Evolutionary conservation across 2,329 filamentous ascomycete species (phyloP), one percentile per base, ranked within the genome.

Genomic region (Elsinoe ampelina): DNA sequence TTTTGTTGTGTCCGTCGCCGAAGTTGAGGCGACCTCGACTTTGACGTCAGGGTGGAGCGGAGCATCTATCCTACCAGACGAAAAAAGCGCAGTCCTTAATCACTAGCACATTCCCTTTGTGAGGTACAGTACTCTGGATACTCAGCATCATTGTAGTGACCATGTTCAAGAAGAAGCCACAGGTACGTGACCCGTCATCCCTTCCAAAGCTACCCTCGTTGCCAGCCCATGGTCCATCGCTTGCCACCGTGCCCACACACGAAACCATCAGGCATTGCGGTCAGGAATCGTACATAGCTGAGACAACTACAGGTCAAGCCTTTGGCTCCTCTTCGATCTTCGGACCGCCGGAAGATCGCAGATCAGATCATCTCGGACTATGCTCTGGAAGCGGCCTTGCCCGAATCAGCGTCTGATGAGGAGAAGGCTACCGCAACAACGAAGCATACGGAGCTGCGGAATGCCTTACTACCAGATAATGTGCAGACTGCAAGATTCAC

Each of bases 291-390:
- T 12, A n/a, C 41, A n/a, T 12, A 45, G 41, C 41, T 12, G 19
- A 45, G 10, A 12, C 26, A 13, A 54, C 3, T n/a, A 20, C 52
- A 83, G 76, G 80, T 87, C 73, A 87, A 86, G 72, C 80, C 83
- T 15, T 73, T 84, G 11, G 77, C 83, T 3, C 82, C 84, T 39
- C 71, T 87, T 54, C 79, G 84, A 56, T 85, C 83, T 4, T 86
- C 83, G 1, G 84, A 86, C 64, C 78, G 84, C 58, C 77, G 84
- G 58, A 83, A 80, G 63, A 80, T 83, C 35, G 83, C 83, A 51
- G 82, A 86, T 64, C 77, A 83, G 62, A 84, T 87, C 63, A 85
- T 86, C 64, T 69, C 75, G 60, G 79, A 83, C 63, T 84, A 83
- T 64, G 70, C 74, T 35, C 75, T 84, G 59, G 65, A 74, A 38